Evolutionary conservation across 148 eudicot genomes (phyloP).

Genomic region (Vaccinium darrowii): DNA sequence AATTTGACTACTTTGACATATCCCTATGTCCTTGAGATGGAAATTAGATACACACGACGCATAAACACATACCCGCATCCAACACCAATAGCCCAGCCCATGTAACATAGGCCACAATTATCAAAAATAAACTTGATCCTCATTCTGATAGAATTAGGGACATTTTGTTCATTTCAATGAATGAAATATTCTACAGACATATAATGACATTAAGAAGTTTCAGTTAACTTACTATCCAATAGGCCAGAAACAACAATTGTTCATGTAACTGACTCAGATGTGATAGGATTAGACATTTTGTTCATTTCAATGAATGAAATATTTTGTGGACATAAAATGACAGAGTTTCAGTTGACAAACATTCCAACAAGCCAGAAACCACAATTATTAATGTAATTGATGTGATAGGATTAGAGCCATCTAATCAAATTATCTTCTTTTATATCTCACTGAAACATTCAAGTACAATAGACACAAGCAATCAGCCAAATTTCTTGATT

Average conservation of each 20-base stretch:
- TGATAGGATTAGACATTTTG: background rate
- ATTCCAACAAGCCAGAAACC: background rate
- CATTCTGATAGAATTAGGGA: background rate
- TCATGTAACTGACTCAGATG: too few species aligned
- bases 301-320: background rate
- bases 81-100: too few species aligned
- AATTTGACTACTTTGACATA: too few species aligned
- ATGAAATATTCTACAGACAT: background rate
- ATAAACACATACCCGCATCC: too few species aligned
- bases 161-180: background rate
- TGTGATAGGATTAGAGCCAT: background rate
- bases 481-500: background rate
- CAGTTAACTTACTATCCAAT: background rate
- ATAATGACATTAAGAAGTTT: background rate
- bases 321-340: background rate
- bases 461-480: background rate
- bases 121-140: background rate
- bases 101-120: background rate
- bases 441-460: background rate
- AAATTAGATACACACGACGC: too few species aligned
- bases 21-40: too few species aligned
- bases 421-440: background rate
- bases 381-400: too few species aligned
- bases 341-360: background rate
- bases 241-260: background rate